Base-by-base conservation (phyloP, 2,329 filamentous ascomycete genomes). In the Fusarium nygamai region DNA sequence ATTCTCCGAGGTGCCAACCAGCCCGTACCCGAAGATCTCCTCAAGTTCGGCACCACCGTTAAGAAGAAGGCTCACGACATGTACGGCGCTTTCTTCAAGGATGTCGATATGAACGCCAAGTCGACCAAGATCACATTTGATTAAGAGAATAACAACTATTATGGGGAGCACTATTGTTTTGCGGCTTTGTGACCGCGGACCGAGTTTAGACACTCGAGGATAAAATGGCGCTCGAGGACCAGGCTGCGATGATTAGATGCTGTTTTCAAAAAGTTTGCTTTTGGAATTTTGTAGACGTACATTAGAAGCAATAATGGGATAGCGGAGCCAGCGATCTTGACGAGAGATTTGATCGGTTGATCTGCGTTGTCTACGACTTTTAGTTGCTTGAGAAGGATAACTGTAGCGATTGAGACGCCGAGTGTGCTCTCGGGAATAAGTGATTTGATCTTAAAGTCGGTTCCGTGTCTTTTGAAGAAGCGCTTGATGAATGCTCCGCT, bases 61-160 rank as follows among this genome's bases (percentile, higher is more conserved):
- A 99, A 98, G 91, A 98, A 97, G 91, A 98, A 98, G 94, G 90
- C 92, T 56, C 96, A 99, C 85, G 93, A 95, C 80, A 93, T 94
- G 54, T 99, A 98, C 81, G 96, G 96, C 65, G 94, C 95, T 38
- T 98, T 98, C 82, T 98, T 93, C 88, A 98, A 96, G 84, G 94
- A 98, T 78, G 91, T 94, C 14, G 93, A 94, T 78, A 92, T 92
- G 82, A 94, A 89, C 82, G 93, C 96, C 84, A 92, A 93, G 83
- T 92, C 94, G 34, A 96, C 93, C 65, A 98, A 98, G 88, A 97
- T 98, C 81, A 95, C 91, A 53, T 98, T 98, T 85, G 94, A 97
- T 80, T 89, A 82, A 38, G 16, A 39, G 34, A 31, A 53, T 53
- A 68, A 67, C 70, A 67, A 43, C 34, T 63, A 66, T 67, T 61